Evolutionary conservation across 371 early-diverging fungal species (phyloP), one percentile per base, ranked within the genome.

Genomic region (Mucor saturninus): DNA sequence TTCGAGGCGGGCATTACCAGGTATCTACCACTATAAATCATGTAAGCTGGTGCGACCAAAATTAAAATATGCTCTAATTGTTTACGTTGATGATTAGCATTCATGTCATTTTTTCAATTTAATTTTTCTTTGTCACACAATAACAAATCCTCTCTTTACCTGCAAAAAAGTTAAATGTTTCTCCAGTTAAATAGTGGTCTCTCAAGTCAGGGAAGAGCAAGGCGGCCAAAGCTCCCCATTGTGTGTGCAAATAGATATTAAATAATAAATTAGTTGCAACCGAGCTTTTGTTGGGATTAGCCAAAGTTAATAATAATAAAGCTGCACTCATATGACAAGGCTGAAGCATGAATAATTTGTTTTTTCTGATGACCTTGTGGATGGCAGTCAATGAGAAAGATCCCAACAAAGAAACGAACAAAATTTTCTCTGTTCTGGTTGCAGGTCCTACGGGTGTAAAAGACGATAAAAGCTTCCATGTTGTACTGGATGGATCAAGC

Each of bases 281-380:
- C 3, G 78, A 74, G 21, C 67, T 62, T 21, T 78, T 74, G 59
- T 76, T 71, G 51, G 81, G 80, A 50, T 73, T 77, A 28, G 67
- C 50, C 72, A 88, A 65, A 64, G 79, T 79, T 31, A 73, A 37
- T 59, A 84, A 77, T 56, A 88, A 55, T 43, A 86, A 32, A 57
- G 83, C 64, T 5, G 84, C 84, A 35, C 81, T 83, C 80, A 88
- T 79, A 63, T 88, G 88, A 68, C 88, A 88, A 5, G 88, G 88
- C 56, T 88, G 88, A 10, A 86, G 71, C 77, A 88, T 74, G 57
- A 79, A 87, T 13, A 85, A 35, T 39, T 76, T 54, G 50, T 78
- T 82, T 31, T 74, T 79, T 4, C 84, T 74, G 21, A 74, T 56
- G 53, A 74, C 67, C 62, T 87, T 87, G 48, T 87, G 87, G 11